Base-by-base conservation (phyloP, 202 grass and related monocot species). In the Schoenoplectus triqueter region DNA sequence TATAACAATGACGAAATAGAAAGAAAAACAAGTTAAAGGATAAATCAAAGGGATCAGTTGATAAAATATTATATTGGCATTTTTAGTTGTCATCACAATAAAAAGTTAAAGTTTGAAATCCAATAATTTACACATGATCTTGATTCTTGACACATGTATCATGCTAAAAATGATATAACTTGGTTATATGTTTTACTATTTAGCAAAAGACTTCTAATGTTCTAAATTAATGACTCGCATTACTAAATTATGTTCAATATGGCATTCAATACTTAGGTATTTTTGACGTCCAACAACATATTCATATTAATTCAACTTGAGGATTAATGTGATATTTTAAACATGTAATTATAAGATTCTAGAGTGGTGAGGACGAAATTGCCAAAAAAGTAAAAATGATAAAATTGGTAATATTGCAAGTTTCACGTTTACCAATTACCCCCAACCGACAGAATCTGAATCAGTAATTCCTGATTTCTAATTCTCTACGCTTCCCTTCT, bases 151-250 rank as follows among this genome's bases (percentile, higher is more conserved):
- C 14, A 7, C 14, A 69, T 69, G 5, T 69, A 44, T 42, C 1
- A 14, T 69, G 66, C 66, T 69, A 69, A 69, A 31, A 66, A 66
- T 9, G 20, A 10, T 65, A 65, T 21, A 31, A 65, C 22, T 65
- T 67, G n/a, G 21, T 0, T 42, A 68, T 10, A 69, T 44, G 2
- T 68, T 68, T 68, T 68, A 41, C 31, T 11, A 68, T 68, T 66
- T 68, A 1, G 8, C 10, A 56, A 56, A 11, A 57, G 14, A 57
- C 11, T 57, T 52, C 8, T 52, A 10, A 52, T 9, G 50, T 52
- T 52, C 8, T 52, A 8, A 52, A 52, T 7, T 10, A 11, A 59
- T 59, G 55, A 59, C 55, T 59, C 31, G 31, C 31, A 31, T 31
- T 31, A 31, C 31, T 31, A 15, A 41, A 56, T 56, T 1, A 56